These are phyloP conservation scores for Syzygium aromaticum DNA, from an alignment of 345 rosid genomes.

Conservation along the genomic window DNA sequence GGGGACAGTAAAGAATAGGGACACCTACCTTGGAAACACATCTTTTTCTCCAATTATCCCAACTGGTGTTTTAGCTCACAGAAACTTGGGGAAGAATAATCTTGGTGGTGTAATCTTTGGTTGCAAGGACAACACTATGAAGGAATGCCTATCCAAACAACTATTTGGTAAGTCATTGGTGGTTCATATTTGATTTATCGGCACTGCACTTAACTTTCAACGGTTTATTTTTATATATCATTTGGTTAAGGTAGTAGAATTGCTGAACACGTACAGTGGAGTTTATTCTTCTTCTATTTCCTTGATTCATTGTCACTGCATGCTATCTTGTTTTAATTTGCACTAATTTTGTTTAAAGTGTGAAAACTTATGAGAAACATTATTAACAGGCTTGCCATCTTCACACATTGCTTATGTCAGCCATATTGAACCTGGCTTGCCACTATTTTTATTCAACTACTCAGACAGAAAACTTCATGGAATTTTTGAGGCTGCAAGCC, in stretches of 20 bases:
- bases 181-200: neutral
- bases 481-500: conserved; percentile 66
- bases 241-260: neutral
- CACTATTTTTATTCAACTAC: conserved; percentile 81
- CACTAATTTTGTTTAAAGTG: neutral
- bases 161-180: conserved; percentile 48
- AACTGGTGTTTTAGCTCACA: neutral
- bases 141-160: conserved; percentile 51
- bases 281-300: neutral
- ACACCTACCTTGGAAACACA: neutral
- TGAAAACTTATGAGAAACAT: neutral
- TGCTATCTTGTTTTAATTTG: neutral
- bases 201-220: neutral
- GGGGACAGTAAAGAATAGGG: conserved; percentile 28
- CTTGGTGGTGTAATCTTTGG: conserved; percentile 78
- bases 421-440: conserved; percentile 54
- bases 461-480: conserved; percentile 68
- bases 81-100: conserved; percentile 42
- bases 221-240: neutral
- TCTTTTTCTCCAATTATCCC: neutral
- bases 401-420: conserved; percentile 45
- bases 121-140: conserved; percentile 40
- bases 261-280: neutral
- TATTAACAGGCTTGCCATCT: conserved; percentile 54
- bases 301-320: neutral